phyloP scores from a whole-genome alignment of 2,329 filamentous ascomycete species.

The Ilyonectria robusta region DNA sequence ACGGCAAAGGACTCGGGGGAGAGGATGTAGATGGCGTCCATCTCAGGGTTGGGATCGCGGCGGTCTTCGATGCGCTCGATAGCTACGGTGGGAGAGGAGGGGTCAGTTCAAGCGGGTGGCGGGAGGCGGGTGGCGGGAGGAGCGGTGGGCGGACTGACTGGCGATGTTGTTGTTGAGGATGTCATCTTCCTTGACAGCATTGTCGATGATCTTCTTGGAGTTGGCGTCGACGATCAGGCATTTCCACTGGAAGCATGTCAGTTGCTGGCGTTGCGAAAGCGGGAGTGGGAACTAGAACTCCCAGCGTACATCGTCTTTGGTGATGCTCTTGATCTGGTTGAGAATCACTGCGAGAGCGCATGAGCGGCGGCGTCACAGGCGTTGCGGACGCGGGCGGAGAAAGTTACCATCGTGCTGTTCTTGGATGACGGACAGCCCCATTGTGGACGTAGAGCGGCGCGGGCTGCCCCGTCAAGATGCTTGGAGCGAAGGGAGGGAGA shows the following conservation, averaged over 20 bases:
- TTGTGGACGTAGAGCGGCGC: constrained; percentile 63
- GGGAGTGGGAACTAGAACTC: constrained; percentile 2
- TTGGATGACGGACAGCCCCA: constrained; percentile 88
- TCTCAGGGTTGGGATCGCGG: constrained; percentile 85
- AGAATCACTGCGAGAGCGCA: constrained; percentile 51
- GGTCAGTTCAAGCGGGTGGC: constrained; percentile 31
- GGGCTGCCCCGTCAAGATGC: constrained; percentile 46
- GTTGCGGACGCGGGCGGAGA: background rate
- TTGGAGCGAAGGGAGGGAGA: constrained; percentile 28
- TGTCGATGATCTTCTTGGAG: constrained; percentile 89
- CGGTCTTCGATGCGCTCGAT: constrained; percentile 94
- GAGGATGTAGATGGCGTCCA: constrained; percentile 95
- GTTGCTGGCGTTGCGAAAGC: constrained; percentile 4
- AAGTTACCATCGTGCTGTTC: constrained; percentile 74
- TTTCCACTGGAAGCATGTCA: constrained; percentile 81
- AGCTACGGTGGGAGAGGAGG: constrained; percentile 67
- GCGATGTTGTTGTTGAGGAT: constrained; percentile 97
- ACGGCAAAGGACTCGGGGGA: constrained; percentile 87
- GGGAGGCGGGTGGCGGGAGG: constrained; percentile 21
- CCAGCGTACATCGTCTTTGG: constrained; percentile 80
- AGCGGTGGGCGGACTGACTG: constrained; percentile 71
- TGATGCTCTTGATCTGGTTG: constrained; percentile 78
- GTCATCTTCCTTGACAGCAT: constrained; percentile 94
- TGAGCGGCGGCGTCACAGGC: constrained; percentile 20
- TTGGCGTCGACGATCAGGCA: constrained; percentile 89